A percentile compares a stretch with the other conserved stretches of the same genome.
Conservation (phyloP, 129 eudicot genomes). For the Rutidosis leptorrhynchoides region DNA sequence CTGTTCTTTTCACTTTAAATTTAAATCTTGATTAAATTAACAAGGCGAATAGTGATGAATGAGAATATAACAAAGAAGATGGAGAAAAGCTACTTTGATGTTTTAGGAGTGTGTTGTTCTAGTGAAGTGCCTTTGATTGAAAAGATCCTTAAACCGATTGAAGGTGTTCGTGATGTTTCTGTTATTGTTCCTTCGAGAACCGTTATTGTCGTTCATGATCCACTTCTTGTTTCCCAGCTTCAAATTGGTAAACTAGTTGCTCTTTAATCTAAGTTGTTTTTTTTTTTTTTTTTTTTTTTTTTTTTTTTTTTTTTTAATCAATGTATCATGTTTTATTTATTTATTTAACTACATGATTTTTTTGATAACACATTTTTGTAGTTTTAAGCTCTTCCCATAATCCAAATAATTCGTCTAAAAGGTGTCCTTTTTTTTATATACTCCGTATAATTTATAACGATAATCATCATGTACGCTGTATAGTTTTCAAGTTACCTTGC, state of each 20-base stretch:
- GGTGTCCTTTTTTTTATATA: neutral
- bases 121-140: slow-evolving; percentile 76
- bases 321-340: neutral
- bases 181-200: slow-evolving; percentile 72
- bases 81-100: slow-evolving; percentile 79
- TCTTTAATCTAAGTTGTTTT: no score
- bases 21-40: neutral
- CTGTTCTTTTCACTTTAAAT: neutral
- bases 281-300: neutral
- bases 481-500: neutral
- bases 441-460: no score
- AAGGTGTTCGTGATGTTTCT: slow-evolving; percentile 61
- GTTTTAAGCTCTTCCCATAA: neutral
- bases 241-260: slow-evolving; percentile 56
- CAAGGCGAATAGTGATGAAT: neutral
- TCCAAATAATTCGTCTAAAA: neutral
- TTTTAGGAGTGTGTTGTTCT: slow-evolving; percentile 70
- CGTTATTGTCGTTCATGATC: slow-evolving; percentile 70
- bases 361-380: neutral
- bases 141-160: slow-evolving; percentile 46
- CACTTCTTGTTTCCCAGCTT: slow-evolving; percentile 48
- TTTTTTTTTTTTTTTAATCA: neutral
- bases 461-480: neutral
- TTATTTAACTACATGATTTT: neutral
- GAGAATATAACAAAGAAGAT: slow-evolving; percentile 28